Base-by-base conservation (phyloP, 2,329 filamentous ascomycete species). In the Colletotrichum magnum region DNA sequence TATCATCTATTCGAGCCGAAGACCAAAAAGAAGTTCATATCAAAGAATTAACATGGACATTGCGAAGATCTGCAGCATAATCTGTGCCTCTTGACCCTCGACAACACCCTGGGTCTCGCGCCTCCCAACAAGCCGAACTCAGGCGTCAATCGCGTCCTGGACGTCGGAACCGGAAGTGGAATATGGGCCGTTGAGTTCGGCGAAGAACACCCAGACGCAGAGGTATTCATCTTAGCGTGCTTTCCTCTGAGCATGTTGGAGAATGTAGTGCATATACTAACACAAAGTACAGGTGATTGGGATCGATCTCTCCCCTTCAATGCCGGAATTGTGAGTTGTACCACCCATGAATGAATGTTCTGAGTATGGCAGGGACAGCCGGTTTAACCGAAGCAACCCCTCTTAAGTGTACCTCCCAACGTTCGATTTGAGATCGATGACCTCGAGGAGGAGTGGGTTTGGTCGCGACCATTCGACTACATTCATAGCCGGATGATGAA, bases 401-500 rank as follows among this genome's bases (percentile, higher is more conserved):
- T 72, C 24, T 7, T 5, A 26, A 81, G 81, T 73, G 75, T 84
- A 16, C 81, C 81, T 0, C 76, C 77, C 1, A 83, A 82, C 61
- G 71, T 81, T 1, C 69, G 73, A 10, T 83, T 83, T 56, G 75
- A 81, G 65, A 75, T 83, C 41, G 82, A 83, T 53, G 79, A 82
- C 64, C 18, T 76, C 0, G 71, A 77, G 50, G 58, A 74, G 16
- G 72, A 73, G 7, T 75, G 72, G 73, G 71, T 71, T 2, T 76
- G 71, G 66, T 81, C 83, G 1, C 74, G 80, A 4, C 78, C 83
- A 50, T 88, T 88, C 74, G 88, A 90, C 77, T 87, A 86, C 73
- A 86, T 91, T 70, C 89, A 90, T 74, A 85, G 85, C 5, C 84
- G 86, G 36, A 82, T 87, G 70, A 80, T 90, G 72, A 80, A 84